These are phyloP conservation scores for Lithocarpus polystachyus DNA, from an alignment of 306 rosid genomes.

Conservation along the genomic window DNA sequence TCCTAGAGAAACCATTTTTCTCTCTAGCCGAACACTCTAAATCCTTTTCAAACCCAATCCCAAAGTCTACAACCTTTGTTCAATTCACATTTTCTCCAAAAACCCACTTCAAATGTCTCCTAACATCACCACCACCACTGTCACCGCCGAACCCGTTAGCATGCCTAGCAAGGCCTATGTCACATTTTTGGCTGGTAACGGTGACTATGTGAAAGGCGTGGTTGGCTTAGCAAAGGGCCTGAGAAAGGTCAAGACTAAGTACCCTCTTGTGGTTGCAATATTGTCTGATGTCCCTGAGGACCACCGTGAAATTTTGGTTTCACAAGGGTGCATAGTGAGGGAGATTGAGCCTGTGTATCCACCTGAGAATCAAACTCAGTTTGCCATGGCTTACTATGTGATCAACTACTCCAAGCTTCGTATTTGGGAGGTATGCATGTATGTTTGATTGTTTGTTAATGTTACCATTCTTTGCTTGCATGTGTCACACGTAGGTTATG, in stretches of 20 bases:
- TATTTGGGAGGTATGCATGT: not conserved
- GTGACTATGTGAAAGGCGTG: conserved; percentile 75
- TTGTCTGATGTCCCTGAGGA: not conserved
- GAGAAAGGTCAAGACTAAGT: conserved; percentile 51
- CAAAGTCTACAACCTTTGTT: not conserved
- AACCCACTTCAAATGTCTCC: conserved; percentile 47
- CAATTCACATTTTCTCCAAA: not conserved
- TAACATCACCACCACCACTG: conserved; percentile 14
- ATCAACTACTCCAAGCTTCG: not conserved
- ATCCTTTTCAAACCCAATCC: not conserved
- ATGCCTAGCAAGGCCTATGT: conserved; percentile 51
- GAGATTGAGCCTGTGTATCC: not conserved
- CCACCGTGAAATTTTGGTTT: not conserved
- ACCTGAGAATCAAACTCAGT: not conserved
- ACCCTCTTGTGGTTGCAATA: conserved; percentile 75
- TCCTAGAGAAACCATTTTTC: not conserved
- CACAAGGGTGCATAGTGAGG: not conserved
- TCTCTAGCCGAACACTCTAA: not conserved
- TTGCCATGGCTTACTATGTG: not conserved
- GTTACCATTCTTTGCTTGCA: not conserved
- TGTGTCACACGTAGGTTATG: not conserved
- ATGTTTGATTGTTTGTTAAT: too few relatives aligned
- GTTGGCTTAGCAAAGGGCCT: conserved; percentile 86
- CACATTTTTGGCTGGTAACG: conserved; percentile 77
- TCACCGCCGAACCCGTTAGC: conserved; percentile 4